These are phyloP conservation scores for Pythium pyrilobum DNA, from an alignment of 352 stramenopile genomes.

Conservation along the genomic window DNA sequence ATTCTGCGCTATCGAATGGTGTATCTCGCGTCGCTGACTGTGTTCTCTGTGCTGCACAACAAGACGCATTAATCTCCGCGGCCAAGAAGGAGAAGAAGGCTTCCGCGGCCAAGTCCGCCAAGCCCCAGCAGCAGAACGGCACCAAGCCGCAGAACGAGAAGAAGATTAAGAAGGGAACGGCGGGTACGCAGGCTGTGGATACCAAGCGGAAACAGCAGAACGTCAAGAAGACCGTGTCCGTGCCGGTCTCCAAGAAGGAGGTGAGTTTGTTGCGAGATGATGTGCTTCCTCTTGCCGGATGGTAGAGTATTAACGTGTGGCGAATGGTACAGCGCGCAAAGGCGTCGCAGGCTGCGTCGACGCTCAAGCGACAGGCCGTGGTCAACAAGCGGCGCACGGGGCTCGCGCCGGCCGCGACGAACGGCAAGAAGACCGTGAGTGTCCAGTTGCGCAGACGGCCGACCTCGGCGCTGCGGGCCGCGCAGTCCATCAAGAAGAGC, in stretches of 20 bases:
- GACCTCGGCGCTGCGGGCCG: slow-evolving; percentile 33
- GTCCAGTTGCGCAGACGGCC: slow-evolving; percentile 40
- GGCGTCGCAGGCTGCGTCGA: slow-evolving; percentile 30
- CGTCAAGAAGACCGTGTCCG: slow-evolving; percentile 71
- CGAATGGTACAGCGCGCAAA: slow-evolving; percentile 29
- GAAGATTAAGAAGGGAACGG: slow-evolving; percentile 18
- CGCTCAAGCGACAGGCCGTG: slow-evolving; percentile 55
- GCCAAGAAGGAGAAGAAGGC: slow-evolving; percentile 15
- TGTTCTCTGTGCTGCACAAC: background rate
- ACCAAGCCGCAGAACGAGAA: background rate
- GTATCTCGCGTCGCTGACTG: background rate
- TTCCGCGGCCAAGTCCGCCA: background rate
- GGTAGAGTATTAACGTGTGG: background rate
- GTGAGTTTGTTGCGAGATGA: slow-evolving; percentile 15
- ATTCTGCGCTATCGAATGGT: background rate
- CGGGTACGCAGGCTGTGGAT: slow-evolving; percentile 13
- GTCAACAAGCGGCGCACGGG: slow-evolving; percentile 68
- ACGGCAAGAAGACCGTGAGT: slow-evolving; percentile 4
- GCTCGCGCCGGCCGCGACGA: slow-evolving; percentile 33
- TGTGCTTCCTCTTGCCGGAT: background rate
- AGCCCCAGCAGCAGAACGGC: too few relatives aligned
- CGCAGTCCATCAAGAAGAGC: slow-evolving; percentile 17
- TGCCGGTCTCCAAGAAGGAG: slow-evolving; percentile 55
- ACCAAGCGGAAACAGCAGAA: slow-evolving; percentile 47
- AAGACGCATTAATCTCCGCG: slow-evolving; percentile 11